A percentile compares a stretch with the other conserved stretches of the same genome.
Evolutionary conservation across 75 land plant species (phyloP).

Genomic region (Cunninghamia lanceolata): DNA sequence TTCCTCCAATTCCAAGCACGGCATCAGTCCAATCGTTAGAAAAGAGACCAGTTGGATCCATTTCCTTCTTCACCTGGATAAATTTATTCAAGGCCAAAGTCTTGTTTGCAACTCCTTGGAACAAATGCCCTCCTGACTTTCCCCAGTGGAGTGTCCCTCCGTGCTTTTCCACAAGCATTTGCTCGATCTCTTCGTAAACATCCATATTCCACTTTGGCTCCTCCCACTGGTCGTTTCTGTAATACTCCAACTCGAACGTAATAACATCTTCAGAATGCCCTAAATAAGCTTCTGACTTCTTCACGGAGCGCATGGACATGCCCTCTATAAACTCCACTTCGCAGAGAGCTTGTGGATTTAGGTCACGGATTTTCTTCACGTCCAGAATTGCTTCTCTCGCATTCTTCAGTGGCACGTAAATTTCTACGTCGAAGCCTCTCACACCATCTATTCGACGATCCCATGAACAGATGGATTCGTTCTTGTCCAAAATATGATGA

Average conservation of each 20-base stretch:
- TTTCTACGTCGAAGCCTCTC: background rate
- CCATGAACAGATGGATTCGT: constrained; percentile 16
- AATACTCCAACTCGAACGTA: constrained; percentile 17
- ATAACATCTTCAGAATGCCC: constrained; percentile 18
- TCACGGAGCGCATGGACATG: background rate
- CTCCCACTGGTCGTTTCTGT: background rate
- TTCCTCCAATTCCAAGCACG: constrained; percentile 14
- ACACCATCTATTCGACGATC: constrained; percentile 3
- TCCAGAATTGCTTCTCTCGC: constrained; percentile 5
- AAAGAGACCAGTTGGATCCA: constrained; percentile 34
- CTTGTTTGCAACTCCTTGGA: constrained; percentile 10
- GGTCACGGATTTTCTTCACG: constrained; percentile 15
- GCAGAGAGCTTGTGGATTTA: constrained; percentile 9
- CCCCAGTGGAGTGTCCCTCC: constrained; percentile 38
- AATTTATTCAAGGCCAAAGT: constrained; percentile 11
- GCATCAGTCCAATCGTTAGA: constrained; percentile 33
- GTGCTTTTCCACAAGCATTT: constrained; percentile 34
- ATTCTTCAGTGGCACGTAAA: constrained; percentile 1
- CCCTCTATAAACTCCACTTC: constrained; percentile 4
- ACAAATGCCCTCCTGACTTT: constrained; percentile 24
- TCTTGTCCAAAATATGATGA: background rate
- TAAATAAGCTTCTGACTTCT: constrained; percentile 11
- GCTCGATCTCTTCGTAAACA: constrained; percentile 39
- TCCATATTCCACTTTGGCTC: constrained; percentile 21
- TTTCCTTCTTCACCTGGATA: constrained; percentile 16